These are phyloP conservation scores for Sphaerulina musiva DNA, from an alignment of 2,329 filamentous ascomycete species.

Conservation along the genomic window DNA sequence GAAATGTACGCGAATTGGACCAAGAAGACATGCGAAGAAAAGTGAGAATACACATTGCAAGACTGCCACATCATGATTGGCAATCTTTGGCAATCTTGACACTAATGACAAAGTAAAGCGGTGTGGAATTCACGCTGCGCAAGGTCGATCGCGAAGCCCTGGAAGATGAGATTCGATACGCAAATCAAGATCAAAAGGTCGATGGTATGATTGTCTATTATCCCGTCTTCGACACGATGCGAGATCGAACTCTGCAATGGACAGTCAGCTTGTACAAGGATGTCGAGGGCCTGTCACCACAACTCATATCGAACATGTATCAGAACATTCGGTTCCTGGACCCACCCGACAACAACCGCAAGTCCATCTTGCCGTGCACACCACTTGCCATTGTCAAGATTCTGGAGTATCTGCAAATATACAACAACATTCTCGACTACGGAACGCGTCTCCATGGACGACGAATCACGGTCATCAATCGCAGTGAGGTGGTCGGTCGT, in stretches of 20 bases:
- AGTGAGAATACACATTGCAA: slow-evolving; percentile 57
- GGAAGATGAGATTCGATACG: slow-evolving; percentile 78
- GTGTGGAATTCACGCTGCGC: slow-evolving; percentile 81
- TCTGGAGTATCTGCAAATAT: slow-evolving; percentile 88
- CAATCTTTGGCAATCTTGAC: slow-evolving; percentile 10
- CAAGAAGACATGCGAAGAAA: slow-evolving; percentile 89
- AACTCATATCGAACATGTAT: slow-evolving; percentile 99
- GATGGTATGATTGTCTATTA: slow-evolving; percentile 98
- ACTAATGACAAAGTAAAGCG: slow-evolving; percentile 41
- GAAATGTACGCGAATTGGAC: slow-evolving; percentile 96
- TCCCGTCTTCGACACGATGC: slow-evolving; percentile 83
- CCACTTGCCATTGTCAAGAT: slow-evolving; percentile 96
- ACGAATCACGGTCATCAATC: slow-evolving; percentile 93
- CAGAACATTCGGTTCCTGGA: slow-evolving; percentile 96
- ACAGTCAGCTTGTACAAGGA: slow-evolving; percentile 86
- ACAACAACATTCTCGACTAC: slow-evolving; percentile 88
- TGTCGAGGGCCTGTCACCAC: slow-evolving; percentile 88
- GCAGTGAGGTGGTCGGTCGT: slow-evolving; percentile 89
- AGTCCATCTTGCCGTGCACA: slow-evolving; percentile 92
- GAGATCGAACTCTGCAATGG: slow-evolving; percentile 94
- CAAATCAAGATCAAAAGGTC: slow-evolving; percentile 69
- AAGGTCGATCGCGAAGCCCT: slow-evolving; percentile 79
- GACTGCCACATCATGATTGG: neutral
- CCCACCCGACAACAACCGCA: slow-evolving; percentile 65
- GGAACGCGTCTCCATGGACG: slow-evolving; percentile 90